Evolutionary conservation across 2,329 filamentous ascomycete species (phyloP).

Genomic region (Ascochyta clinopodiicola): DNA sequence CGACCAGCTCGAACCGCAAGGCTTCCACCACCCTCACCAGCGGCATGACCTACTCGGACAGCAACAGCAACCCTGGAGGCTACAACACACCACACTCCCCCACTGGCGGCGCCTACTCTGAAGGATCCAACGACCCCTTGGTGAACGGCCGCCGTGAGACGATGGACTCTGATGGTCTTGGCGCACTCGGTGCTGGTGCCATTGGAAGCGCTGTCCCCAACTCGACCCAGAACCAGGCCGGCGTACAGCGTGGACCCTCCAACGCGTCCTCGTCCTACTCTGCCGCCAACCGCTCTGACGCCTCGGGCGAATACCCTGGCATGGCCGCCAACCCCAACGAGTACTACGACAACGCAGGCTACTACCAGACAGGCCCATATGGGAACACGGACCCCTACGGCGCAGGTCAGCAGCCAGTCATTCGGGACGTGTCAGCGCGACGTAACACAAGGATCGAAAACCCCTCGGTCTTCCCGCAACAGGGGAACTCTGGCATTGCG

Average conservation of each 20-base stretch:
- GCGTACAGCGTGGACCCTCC: conserved; percentile 86
- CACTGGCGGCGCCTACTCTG: conserved; percentile 68
- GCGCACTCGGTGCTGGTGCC: conserved; percentile 72
- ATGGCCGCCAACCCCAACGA: conserved; percentile 57
- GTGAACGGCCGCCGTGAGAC: conserved; percentile 57
- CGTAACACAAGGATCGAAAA: conserved; percentile 96
- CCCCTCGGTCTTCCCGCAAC: conserved; percentile 85
- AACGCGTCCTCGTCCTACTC: conserved; percentile 98
- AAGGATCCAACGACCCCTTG: conserved; percentile 73
- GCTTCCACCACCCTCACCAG: conserved; percentile 89
- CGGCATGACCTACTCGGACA: conserved; percentile 74
- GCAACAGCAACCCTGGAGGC: conserved; percentile 62
- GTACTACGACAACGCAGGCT: conserved; percentile 63
- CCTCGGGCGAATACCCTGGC: conserved; percentile 60
- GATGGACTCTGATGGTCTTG: conserved; percentile 79
- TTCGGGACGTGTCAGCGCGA: conserved; percentile 89
- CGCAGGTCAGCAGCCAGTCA: conserved; percentile 73
- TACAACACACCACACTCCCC: conserved; percentile 66
- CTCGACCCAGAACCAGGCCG: conserved; percentile 65
- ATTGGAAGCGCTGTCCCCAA: conserved; percentile 57
- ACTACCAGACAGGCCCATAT: conserved; percentile 64
- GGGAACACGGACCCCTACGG: conserved; percentile 61
- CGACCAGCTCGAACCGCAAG: conserved; percentile 73
- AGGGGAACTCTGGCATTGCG: conserved; percentile 88
- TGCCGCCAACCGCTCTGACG: conserved; percentile 74